Conservation (phyloP, 176 grass and related monocot genomes). For the Aegilops tauschii region DNA sequence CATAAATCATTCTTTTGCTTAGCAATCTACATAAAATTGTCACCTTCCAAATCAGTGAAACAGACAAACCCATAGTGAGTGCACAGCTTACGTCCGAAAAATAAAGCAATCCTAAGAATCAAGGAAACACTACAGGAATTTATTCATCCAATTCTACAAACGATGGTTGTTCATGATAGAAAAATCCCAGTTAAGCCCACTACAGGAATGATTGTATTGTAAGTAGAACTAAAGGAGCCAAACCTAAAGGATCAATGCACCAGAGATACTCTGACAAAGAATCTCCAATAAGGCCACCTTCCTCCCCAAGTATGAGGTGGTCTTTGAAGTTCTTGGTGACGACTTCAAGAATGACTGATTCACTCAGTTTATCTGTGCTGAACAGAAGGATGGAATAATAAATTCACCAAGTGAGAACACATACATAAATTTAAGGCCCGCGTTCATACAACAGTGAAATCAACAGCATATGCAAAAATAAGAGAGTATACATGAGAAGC, state of each 20-base stretch:
- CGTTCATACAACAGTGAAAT: not conserved
- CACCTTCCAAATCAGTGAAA: constrained; percentile 15
- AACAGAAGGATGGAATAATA: constrained; percentile 35
- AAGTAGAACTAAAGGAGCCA: constrained; percentile 29
- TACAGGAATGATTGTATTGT: not conserved
- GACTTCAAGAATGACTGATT: constrained; percentile 88
- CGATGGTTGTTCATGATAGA: not conserved
- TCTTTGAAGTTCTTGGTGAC: constrained; percentile 80
- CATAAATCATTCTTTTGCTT: not conserved
- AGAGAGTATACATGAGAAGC: constrained; percentile 1
- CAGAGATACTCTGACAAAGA: constrained; percentile 86
- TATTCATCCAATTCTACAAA: not conserved
- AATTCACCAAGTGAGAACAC: not conserved
- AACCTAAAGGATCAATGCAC: constrained; percentile 99
- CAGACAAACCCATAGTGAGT: not conserved
- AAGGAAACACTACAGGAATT: not conserved
- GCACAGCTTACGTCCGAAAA: not conserved
- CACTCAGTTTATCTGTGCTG: constrained; percentile 94
- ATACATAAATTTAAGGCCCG: not conserved
- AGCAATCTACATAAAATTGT: not conserved
- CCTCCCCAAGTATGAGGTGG: constrained; percentile 98
- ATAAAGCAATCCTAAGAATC: not conserved
- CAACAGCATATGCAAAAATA: not conserved
- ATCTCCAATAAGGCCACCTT: constrained; percentile 95
- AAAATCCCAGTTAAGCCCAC: not conserved